These are phyloP conservation scores for Cyclocybe cylindracea DNA, from an alignment of 768 basidiomycete genomes.

Conservation along the genomic window DNA sequence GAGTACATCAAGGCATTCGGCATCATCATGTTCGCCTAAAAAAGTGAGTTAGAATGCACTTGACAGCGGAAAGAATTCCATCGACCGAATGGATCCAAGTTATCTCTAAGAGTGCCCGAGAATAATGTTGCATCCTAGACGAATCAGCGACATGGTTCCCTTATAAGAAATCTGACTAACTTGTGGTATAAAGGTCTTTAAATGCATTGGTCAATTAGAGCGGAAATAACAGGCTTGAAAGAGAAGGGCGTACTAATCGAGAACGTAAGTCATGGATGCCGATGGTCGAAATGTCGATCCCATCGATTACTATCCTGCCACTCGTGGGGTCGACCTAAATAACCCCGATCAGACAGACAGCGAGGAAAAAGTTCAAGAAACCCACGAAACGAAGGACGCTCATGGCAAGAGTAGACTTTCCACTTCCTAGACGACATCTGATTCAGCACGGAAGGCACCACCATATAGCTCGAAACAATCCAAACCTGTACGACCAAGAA, in stretches of 20 bases:
- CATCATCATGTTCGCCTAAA: constrained; percentile 74
- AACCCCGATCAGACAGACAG: constrained; percentile 73
- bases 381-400: constrained; percentile 74
- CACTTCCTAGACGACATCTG: constrained; percentile 43
- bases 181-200: constrained; percentile 79
- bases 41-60: not conserved
- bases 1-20: constrained; percentile 79
- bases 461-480: not conserved
- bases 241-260: constrained; percentile 50
- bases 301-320: constrained; percentile 82
- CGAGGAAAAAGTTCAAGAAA: constrained; percentile 54
- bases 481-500: constrained; percentile 76
- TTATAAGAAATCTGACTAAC: constrained; percentile 22
- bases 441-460: not conserved
- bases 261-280: constrained; percentile 84
- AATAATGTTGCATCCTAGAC: constrained; percentile 70
- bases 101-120: constrained; percentile 78
- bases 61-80: not conserved
- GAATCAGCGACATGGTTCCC: not conserved
- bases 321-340: constrained; percentile 74
- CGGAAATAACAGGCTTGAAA: constrained; percentile 1
- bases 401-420: constrained; percentile 79
- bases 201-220: not conserved
- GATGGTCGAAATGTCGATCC: constrained; percentile 84
- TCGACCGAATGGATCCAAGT: constrained; percentile 62